Percentiles rank a stretch among this genome's conserved stretches.
phyloP scores from a whole-genome alignment of 2,329 filamentous ascomycete species.

The Aphanocladium album region DNA sequence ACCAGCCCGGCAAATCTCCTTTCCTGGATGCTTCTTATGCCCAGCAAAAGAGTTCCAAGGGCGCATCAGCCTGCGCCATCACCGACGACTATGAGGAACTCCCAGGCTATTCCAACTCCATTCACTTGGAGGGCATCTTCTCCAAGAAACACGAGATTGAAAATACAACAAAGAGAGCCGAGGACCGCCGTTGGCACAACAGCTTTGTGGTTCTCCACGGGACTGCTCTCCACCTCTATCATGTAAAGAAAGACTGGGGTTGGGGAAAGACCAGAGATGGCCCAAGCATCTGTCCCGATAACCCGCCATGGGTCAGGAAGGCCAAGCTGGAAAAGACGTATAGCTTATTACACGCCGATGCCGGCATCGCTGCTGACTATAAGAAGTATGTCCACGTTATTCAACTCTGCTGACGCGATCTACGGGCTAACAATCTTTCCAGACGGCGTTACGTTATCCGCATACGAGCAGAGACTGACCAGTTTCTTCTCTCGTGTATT shows the following conservation, averaged over 20 bases:
- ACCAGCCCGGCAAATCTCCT: slow-evolving; percentile 27
- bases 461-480: slow-evolving; percentile 67
- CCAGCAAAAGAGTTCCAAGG: background rate
- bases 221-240: slow-evolving; percentile 62
- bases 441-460: slow-evolving; percentile 63
- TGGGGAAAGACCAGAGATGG: slow-evolving; percentile 44
- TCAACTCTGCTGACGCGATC: background rate
- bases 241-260: slow-evolving; percentile 53
- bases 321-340: slow-evolving; percentile 61
- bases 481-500: slow-evolving; percentile 64
- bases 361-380: slow-evolving; percentile 69
- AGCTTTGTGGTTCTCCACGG: slow-evolving; percentile 61
- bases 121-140: slow-evolving; percentile 53
- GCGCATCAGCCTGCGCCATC: background rate
- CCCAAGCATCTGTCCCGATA: slow-evolving; percentile 44
- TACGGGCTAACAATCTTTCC: background rate
- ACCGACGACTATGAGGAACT: slow-evolving; percentile 39
- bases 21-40: background rate
- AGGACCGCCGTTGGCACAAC: slow-evolving; percentile 59
- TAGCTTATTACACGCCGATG: slow-evolving; percentile 68
- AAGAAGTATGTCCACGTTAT: slow-evolving; percentile 49
- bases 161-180: slow-evolving; percentile 56
- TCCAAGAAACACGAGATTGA: slow-evolving; percentile 62
- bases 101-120: slow-evolving; percentile 53
- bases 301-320: slow-evolving; percentile 46